Evolutionary conservation across 176 grass and related monocot genomes (phyloP).

Genomic region (Carex pumila): DNA sequence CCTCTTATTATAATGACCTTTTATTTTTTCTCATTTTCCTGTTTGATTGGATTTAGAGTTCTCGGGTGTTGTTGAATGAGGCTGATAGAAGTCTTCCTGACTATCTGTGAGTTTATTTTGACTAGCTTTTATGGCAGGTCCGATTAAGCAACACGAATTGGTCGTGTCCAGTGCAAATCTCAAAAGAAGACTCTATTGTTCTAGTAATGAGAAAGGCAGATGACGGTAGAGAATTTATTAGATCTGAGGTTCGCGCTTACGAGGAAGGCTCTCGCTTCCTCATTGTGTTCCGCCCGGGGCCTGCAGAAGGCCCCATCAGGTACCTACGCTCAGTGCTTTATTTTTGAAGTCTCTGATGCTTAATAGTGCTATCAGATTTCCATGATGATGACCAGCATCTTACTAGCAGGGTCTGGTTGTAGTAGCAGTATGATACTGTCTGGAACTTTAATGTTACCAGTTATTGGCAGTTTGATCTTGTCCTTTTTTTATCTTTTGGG

Average conservation of each 20-base stretch:
- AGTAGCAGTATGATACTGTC: not conserved
- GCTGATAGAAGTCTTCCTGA: not conserved
- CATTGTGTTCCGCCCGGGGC: conserved; percentile 69
- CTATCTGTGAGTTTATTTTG: conserved; percentile 6
- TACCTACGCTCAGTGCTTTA: conserved; percentile 33
- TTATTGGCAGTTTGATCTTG: not conserved
- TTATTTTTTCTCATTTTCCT: conserved; percentile 11
- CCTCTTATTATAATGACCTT: conserved; percentile 12
- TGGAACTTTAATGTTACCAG: not conserved
- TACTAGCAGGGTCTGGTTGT: not conserved
- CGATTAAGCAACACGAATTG: conserved; percentile 72
- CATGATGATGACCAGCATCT: not conserved
- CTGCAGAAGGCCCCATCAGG: conserved; percentile 78
- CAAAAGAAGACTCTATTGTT: conserved; percentile 83
- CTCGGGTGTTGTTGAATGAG: not conserved
- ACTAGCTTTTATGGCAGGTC: conserved; percentile 46
- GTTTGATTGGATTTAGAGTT: conserved; percentile 14
- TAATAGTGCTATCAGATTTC: not conserved
- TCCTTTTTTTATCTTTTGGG: not conserved
- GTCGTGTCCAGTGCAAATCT: conserved; percentile 72
- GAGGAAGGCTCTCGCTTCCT: conserved; percentile 95
- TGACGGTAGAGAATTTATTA: conserved; percentile 61
- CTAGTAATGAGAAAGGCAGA: conserved; percentile 85
- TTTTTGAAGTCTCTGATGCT: not conserved
- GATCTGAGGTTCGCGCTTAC: conserved; percentile 83